These are phyloP conservation scores for Populus deltoides DNA, from an alignment of 345 rosid genomes.

Conservation along the genomic window DNA sequence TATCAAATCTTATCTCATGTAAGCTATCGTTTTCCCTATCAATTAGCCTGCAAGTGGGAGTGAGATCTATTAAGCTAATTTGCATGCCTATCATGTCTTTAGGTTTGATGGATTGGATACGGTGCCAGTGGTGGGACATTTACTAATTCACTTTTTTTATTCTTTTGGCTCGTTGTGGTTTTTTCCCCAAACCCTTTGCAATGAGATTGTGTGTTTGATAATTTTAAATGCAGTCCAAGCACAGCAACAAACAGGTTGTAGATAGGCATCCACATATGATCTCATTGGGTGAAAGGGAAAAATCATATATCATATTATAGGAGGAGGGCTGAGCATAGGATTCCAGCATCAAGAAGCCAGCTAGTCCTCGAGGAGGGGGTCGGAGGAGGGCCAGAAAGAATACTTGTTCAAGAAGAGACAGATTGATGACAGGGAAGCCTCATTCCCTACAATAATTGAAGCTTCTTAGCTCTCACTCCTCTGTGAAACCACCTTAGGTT, in stretches of 20 bases:
- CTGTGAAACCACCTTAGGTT: neutral
- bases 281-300: neutral
- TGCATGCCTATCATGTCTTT: neutral
- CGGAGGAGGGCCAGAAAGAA: slow-evolving; percentile 15
- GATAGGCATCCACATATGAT: neutral
- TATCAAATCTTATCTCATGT: neutral
- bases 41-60: neutral
- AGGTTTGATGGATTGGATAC: neutral
- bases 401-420: slow-evolving; percentile 12
- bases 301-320: neutral
- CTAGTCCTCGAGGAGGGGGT: slow-evolving; percentile 11
- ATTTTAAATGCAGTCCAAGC: too few relatives aligned
- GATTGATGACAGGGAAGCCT: slow-evolving; percentile 6
- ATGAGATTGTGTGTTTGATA: too few relatives aligned
- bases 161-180: neutral
- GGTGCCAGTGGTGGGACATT: neutral
- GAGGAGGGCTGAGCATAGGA: slow-evolving; percentile 20
- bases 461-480: neutral
- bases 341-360: slow-evolving; percentile 22
- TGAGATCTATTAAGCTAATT: neutral
- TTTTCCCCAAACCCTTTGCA: too few relatives aligned
- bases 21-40: neutral
- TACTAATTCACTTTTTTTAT: neutral
- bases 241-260: too few relatives aligned
- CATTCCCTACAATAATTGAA: slow-evolving; percentile 38